These are phyloP conservation scores for Aspergillus carlsbadensis DNA, from an alignment of 495 filamentous ascomycete species.

Conservation along the genomic window DNA sequence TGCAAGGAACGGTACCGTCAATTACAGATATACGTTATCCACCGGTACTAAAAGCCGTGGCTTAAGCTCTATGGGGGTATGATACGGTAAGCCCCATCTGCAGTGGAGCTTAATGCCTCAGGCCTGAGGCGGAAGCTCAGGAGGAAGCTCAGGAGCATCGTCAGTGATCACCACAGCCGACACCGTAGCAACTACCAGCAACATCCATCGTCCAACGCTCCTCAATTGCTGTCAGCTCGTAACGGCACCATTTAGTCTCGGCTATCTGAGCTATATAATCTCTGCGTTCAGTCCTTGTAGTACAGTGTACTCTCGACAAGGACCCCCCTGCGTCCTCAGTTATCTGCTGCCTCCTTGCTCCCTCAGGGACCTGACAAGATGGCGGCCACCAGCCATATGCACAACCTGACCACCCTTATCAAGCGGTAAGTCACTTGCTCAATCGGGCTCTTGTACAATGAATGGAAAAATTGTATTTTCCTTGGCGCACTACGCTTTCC, in stretches of 20 bases:
- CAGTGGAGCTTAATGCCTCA: constrained; percentile 20
- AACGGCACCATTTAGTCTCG: background rate
- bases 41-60: no score
- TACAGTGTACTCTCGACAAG: no score
- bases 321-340: background rate
- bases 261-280: no score
- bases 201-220: constrained; percentile 3
- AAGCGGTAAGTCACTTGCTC: constrained; percentile 70
- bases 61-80: constrained; percentile 8
- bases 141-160: constrained; percentile 22
- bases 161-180: constrained; percentile 6
- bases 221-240: background rate
- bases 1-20: constrained; percentile 4
- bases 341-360: constrained; percentile 19
- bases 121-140: no score
- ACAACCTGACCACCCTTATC: constrained; percentile 95
- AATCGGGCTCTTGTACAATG: no score
- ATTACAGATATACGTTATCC: constrained; percentile 21
- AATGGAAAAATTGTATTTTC: no score
- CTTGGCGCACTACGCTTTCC: no score
- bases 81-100: constrained; percentile 22
- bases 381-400: constrained; percentile 68
- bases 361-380: constrained; percentile 32
- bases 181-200: constrained; percentile 23
- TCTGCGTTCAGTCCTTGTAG: no score